Conservation (phyloP, 805 yeast genomes). For the Wickerhamomyces rabaulensis region DNA sequence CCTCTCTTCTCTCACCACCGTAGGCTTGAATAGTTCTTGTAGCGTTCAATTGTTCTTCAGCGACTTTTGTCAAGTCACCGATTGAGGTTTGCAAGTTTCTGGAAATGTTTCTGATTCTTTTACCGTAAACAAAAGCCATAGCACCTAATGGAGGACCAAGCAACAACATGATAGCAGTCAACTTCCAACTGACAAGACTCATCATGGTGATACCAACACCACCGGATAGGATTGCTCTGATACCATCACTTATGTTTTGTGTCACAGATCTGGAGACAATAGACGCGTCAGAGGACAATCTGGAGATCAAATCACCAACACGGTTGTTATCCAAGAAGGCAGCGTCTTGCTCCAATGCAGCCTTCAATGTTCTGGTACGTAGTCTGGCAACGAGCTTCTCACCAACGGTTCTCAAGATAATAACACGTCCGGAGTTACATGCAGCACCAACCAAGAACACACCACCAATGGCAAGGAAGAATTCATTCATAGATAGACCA, state of each 20-base stretch:
- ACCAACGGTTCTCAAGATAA: slow-evolving; percentile 71
- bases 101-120: slow-evolving; percentile 67
- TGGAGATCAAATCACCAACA: slow-evolving; percentile 87
- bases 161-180: slow-evolving; percentile 75
- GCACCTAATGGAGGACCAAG: slow-evolving; percentile 79
- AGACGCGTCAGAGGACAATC: slow-evolving; percentile 84
- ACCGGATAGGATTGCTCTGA: slow-evolving; percentile 77
- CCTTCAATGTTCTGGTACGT: slow-evolving; percentile 70
- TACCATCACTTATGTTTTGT: slow-evolving; percentile 88
- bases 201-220: slow-evolving; percentile 87
- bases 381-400: slow-evolving; percentile 83
- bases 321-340: slow-evolving; percentile 85
- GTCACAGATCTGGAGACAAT: slow-evolving; percentile 83
- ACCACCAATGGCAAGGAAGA: slow-evolving; percentile 55
- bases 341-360: slow-evolving; percentile 79
- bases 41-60: slow-evolving; percentile 87
- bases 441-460: slow-evolving; percentile 69
- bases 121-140: slow-evolving; percentile 80
- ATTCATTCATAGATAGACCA: slow-evolving; percentile 60
- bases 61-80: slow-evolving; percentile 81
- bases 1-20: slow-evolving; percentile 77
- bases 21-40: slow-evolving; percentile 85
- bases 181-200: slow-evolving; percentile 77
- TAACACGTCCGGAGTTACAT: slow-evolving; percentile 79
- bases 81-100: slow-evolving; percentile 75